Evolutionary conservation across 148 eudicot genomes (phyloP).

Genomic region (Tetragonia tetragonoides): DNA sequence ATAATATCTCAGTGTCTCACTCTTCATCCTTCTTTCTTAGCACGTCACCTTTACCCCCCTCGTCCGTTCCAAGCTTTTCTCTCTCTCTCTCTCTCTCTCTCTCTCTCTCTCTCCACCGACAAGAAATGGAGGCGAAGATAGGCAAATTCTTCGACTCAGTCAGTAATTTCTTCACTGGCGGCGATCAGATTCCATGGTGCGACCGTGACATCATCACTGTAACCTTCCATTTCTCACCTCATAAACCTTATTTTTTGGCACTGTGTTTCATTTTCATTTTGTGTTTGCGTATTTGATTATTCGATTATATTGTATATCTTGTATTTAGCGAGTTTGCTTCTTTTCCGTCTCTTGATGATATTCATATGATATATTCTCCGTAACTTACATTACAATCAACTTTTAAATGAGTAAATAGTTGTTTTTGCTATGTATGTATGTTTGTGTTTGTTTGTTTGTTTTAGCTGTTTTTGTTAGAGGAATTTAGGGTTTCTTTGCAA

Average conservation of each 20-base stretch:
- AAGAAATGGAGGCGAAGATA: constrained; percentile 12
- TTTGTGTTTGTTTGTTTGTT: too few species aligned
- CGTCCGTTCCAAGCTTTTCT: background rate
- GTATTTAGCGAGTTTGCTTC: too few species aligned
- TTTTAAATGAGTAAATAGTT: too few species aligned
- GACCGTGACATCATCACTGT: constrained; percentile 17
- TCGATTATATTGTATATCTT: too few species aligned
- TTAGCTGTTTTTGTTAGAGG: too few species aligned
- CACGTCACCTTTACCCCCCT: background rate
- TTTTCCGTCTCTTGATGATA: too few species aligned
- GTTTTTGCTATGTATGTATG: too few species aligned
- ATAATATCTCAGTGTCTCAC: too few species aligned
- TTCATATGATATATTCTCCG: too few species aligned
- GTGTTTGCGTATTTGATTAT: background rate
- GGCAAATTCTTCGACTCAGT: constrained; percentile 7
- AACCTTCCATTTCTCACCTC: background rate
- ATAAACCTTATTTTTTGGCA: background rate
- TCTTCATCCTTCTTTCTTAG: background rate
- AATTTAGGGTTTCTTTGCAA: too few species aligned
- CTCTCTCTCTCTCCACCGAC: constrained; percentile 5
- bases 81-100: constrained; percentile 12
- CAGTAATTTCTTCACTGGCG: constrained; percentile 12
- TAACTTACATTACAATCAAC: too few species aligned
- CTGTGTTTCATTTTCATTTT: background rate
- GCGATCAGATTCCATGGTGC: constrained; percentile 17